phyloP scores from a whole-genome alignment of 2,329 filamentous ascomycete genomes.

The Pezicula carpinea region DNA sequence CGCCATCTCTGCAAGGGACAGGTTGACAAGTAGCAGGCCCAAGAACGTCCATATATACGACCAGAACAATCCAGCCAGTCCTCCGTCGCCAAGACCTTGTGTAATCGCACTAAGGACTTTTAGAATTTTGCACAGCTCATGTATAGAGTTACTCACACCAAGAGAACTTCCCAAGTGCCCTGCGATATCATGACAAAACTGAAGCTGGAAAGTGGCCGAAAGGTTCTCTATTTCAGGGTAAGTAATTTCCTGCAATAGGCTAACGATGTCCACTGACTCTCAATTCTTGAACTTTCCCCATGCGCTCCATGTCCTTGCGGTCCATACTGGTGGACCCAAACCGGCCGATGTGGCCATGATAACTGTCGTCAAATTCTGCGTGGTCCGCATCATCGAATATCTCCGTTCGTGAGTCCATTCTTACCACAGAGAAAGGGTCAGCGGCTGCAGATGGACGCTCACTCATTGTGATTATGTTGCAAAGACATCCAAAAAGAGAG shows the following conservation, averaged over 20 bases:
- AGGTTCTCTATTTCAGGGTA: constrained; percentile 26
- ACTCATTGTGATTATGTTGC: too few relatives aligned
- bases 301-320: constrained; percentile 5
- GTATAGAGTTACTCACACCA: constrained; percentile 19
- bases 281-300: constrained; percentile 6
- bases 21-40: constrained; percentile 13
- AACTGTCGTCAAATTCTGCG: background rate
- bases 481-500: too few relatives aligned
- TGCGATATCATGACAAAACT: constrained; percentile 34
- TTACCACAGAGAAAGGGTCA: too few relatives aligned
- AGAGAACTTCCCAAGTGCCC: constrained; percentile 35
- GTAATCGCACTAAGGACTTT: constrained; percentile 28
- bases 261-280: constrained; percentile 8
- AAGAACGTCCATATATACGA: constrained; percentile 26
- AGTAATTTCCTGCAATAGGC: background rate
- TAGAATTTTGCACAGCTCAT: background rate
- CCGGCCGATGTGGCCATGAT: background rate
- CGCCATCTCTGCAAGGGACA: constrained; percentile 32
- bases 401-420: background rate
- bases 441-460: too few relatives aligned
- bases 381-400: background rate
- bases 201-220: constrained; percentile 32
- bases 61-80: constrained; percentile 32
- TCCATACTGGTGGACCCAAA: constrained; percentile 3
- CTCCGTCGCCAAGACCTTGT: constrained; percentile 7